These are phyloP conservation scores for Sutorius eximius DNA, from an alignment of 1,284 basidiomycete genomes.

Conservation along the genomic window DNA sequence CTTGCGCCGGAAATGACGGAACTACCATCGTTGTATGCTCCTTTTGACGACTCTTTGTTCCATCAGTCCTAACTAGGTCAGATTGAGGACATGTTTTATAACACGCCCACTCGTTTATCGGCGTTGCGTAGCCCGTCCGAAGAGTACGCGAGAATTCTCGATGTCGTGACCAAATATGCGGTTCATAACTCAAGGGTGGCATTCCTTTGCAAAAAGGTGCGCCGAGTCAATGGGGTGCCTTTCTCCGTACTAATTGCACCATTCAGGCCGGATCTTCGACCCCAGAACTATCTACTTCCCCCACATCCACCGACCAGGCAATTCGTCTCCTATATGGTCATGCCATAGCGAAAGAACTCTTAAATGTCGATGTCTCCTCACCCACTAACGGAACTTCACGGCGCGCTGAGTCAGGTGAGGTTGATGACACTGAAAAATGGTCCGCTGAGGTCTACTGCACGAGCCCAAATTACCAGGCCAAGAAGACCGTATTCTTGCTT, in stretches of 20 bases:
- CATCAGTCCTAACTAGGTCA: constrained; percentile 32
- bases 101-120: constrained; percentile 85
- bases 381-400: constrained; percentile 10
- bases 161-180: constrained; percentile 94
- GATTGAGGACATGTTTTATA: constrained; percentile 97
- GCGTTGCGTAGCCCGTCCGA: constrained; percentile 86
- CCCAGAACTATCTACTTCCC: constrained; percentile 84
- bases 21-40: constrained; percentile 79
- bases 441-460: constrained; percentile 77
- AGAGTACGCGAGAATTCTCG: constrained; percentile 90
- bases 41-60: neutral
- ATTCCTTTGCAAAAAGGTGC: constrained; percentile 90
- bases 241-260: neutral
- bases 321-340: constrained; percentile 86
- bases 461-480: constrained; percentile 87
- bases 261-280: constrained; percentile 65
- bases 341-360: constrained; percentile 78
- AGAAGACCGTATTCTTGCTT: constrained; percentile 83
- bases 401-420: constrained; percentile 22
- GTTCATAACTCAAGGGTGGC: constrained; percentile 88
- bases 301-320: constrained; percentile 65
- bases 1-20: constrained; percentile 93
- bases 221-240: neutral
- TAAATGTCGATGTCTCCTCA: constrained; percentile 54
- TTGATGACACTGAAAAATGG: constrained; percentile 53